These are phyloP conservation scores for Penicillium sp. DNA, from an alignment of 2,329 filamentous ascomycete genomes.

Conservation along the genomic window DNA sequence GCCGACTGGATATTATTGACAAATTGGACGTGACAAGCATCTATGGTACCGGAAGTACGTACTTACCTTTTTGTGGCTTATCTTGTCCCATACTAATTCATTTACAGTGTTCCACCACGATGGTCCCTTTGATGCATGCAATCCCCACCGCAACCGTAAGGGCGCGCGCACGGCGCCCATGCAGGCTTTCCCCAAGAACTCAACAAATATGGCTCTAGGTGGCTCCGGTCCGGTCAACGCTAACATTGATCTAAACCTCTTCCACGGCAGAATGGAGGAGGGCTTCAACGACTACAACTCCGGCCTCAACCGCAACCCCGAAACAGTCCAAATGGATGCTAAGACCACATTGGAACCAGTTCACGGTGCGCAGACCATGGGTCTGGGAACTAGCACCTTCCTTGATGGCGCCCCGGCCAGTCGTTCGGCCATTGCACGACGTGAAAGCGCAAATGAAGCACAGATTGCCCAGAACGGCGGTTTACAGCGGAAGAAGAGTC, in stretches of 20 bases:
- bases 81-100: not conserved
- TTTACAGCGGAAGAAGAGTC: conserved; percentile 86
- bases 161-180: conserved; percentile 83
- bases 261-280: conserved; percentile 83
- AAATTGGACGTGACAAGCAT: conserved; percentile 95
- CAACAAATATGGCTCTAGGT: conserved; percentile 86
- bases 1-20: conserved; percentile 81
- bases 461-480: conserved; percentile 53
- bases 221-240: conserved; percentile 81
- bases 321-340: conserved; percentile 62
- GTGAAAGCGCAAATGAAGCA: conserved; percentile 66
- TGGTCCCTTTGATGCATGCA: conserved; percentile 94
- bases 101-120: conserved; percentile 89
- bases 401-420: conserved; percentile 90
- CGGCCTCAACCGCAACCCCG: conserved; percentile 32
- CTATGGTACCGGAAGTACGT: conserved; percentile 78
- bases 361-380: conserved; percentile 79
- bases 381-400: conserved; percentile 92
- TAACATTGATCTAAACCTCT: conserved; percentile 79
- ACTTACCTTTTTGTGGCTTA: not conserved
- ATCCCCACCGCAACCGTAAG: conserved; percentile 88
- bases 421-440: conserved; percentile 72
- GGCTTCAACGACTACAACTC: conserved; percentile 76
- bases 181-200: conserved; percentile 92
- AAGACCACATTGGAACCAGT: conserved; percentile 67